phyloP scores from a whole-genome alignment of 73 alveolate species.

The Halteria grandinella region DNA sequence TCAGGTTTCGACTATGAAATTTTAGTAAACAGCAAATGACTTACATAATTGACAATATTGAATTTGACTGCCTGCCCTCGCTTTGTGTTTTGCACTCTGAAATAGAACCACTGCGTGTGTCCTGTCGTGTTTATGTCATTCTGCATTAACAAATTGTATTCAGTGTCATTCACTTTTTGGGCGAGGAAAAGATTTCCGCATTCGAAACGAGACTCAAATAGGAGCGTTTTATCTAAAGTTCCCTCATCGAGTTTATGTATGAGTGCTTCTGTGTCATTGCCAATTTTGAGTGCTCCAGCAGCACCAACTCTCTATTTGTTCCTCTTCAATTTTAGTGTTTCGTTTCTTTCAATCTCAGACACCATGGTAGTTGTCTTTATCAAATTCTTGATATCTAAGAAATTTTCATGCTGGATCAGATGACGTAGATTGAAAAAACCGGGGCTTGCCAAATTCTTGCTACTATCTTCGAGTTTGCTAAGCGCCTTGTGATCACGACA shows the following conservation, averaged over 20 bases:
- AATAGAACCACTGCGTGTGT: conserved; percentile 95
- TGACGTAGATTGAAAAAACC: neutral
- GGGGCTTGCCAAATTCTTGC: too few species aligned
- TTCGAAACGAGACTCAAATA: conserved; percentile 87
- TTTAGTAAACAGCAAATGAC: conserved; percentile 12
- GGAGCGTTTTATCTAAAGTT: conserved; percentile 62
- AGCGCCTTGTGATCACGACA: too few species aligned
- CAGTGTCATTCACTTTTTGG: conserved; percentile 72
- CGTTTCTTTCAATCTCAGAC: neutral
- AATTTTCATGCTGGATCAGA: conserved; percentile 45
- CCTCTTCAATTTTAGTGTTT: neutral
- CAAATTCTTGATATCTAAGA: conserved; percentile 42
- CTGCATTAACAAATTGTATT: conserved; percentile 85
- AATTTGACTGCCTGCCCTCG: conserved; percentile 72
- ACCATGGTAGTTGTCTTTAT: conserved; percentile 7
- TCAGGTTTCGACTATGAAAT: conserved; percentile 72
- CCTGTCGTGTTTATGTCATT: conserved; percentile 97
- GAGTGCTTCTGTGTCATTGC: neutral
- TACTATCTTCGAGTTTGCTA: too few species aligned
- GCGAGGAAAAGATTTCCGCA: conserved; percentile 84
- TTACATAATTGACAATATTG: conserved; percentile 83
- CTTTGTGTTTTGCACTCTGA: conserved; percentile 76
- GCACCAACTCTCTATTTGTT: neutral
- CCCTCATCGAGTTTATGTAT: neutral
- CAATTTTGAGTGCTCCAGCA: too few species aligned